Evolutionary conservation across 2,329 filamentous ascomycete genomes (phyloP).

Genomic region (Aulographum hederae): DNA sequence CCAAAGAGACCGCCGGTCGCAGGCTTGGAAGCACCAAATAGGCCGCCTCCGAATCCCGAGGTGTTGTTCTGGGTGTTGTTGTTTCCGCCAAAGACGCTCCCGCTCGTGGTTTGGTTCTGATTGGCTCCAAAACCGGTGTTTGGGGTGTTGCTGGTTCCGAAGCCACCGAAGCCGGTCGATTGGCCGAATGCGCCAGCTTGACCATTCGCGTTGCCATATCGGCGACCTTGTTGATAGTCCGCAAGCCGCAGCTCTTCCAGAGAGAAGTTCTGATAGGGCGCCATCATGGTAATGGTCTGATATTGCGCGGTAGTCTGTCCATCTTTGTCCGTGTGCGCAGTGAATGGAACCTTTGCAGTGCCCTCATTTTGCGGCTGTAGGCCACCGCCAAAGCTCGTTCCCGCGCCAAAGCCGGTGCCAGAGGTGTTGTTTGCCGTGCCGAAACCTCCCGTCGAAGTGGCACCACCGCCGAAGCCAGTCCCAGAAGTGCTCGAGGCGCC

Average conservation of each 20-base stretch:
- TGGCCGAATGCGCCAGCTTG: slow-evolving; percentile 69
- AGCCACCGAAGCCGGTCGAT: slow-evolving; percentile 35
- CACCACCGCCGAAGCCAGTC: slow-evolving; percentile 18
- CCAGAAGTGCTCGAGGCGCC: slow-evolving; percentile 18
- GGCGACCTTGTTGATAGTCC: slow-evolving; percentile 77
- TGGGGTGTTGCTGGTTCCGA: slow-evolving; percentile 20
- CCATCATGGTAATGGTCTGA: slow-evolving; percentile 64
- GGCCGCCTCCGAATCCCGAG: slow-evolving; percentile 6
- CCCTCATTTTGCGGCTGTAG: slow-evolving; percentile 38
- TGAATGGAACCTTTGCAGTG: slow-evolving; percentile 48
- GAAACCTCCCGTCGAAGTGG: slow-evolving; percentile 19
- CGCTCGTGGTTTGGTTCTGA: slow-evolving; percentile 12
- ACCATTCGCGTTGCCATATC: slow-evolving; percentile 65
- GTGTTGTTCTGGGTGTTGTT: slow-evolving; percentile 14
- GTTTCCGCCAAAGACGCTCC: slow-evolving; percentile 22
- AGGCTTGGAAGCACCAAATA: slow-evolving; percentile 14
- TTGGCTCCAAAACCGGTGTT: slow-evolving; percentile 30
- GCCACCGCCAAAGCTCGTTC: slow-evolving; percentile 16
- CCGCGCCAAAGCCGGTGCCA: slow-evolving; percentile 11
- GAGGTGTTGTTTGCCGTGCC: slow-evolving; percentile 16
- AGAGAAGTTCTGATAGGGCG: slow-evolving; percentile 75
- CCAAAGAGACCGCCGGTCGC: slow-evolving; percentile 11
- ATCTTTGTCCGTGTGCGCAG: slow-evolving; percentile 58
- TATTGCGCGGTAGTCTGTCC: slow-evolving; percentile 37
- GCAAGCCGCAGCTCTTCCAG: slow-evolving; percentile 50